Conservation (phyloP, 1,139 yeast species). For the Zhuliangozyma blackwelliae region DNA sequence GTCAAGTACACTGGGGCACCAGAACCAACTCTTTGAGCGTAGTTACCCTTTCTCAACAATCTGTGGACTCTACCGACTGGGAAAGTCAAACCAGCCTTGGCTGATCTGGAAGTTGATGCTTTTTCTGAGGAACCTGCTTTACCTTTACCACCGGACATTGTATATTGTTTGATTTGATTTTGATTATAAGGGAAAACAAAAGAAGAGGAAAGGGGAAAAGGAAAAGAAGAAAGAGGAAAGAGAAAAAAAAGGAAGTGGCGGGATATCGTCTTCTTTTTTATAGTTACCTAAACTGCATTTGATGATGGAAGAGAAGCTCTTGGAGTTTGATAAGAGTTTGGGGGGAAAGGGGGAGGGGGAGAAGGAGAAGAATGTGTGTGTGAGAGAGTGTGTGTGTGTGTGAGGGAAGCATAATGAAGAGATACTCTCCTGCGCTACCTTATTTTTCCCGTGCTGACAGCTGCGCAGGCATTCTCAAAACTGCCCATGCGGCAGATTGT, state of each 20-base stretch:
- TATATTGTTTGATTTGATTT: slow-evolving; percentile 9
- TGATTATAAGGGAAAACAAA: slow-evolving; percentile 2
- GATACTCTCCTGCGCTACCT: too few species aligned
- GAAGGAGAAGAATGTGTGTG: too few species aligned
- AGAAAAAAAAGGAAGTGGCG: slow-evolving; percentile 1
- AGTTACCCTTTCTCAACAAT: slow-evolving; percentile 52
- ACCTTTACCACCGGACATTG: slow-evolving; percentile 53
- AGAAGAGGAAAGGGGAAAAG: slow-evolving; percentile 7
- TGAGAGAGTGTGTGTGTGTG: too few species aligned
- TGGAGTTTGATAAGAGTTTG: too few species aligned
- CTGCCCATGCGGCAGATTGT: too few species aligned
- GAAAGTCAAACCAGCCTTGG: slow-evolving; percentile 53
- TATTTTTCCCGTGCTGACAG: too few species aligned
- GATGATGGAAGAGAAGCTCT: too few species aligned
- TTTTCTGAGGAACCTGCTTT: slow-evolving; percentile 51
- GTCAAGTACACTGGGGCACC: slow-evolving; percentile 55
- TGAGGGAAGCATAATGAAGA: too few species aligned
- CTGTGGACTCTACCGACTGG: slow-evolving; percentile 57
- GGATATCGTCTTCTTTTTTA: slow-evolving; percentile 1
- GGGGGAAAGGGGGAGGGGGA: too few species aligned
- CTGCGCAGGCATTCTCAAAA: too few species aligned
- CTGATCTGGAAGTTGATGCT: slow-evolving; percentile 51
- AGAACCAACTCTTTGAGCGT: slow-evolving; percentile 55
- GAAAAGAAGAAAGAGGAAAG: slow-evolving; percentile 1
- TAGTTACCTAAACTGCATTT: too few species aligned